phyloP scores from a whole-genome alignment of 148 eudicot species.

The Bassia scoparia region DNA sequence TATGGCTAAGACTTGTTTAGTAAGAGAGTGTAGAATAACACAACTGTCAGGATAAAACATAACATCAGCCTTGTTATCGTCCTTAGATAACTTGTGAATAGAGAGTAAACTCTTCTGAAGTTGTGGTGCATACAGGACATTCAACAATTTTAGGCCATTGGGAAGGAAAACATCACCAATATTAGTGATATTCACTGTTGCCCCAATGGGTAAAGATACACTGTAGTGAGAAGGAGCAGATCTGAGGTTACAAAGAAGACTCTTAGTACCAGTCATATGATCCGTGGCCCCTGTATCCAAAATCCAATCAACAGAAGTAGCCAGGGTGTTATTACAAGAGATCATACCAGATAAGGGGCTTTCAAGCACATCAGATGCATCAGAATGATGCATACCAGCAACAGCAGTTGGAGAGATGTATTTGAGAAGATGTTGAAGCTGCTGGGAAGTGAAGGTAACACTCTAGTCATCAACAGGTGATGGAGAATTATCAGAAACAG shows the following conservation, averaged over 20 bases:
- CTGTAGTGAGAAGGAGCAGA: rapidly evolving
- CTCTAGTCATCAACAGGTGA: no score
- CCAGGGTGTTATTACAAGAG: not conserved
- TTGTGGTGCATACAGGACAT: not conserved
- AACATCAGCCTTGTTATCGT: not conserved
- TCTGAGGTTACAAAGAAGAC: not conserved
- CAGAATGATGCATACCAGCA: no score
- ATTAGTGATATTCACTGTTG: not conserved
- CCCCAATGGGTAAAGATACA: not conserved
- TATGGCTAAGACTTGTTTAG: not conserved
- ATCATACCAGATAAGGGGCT: not conserved
- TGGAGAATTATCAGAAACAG: no score
- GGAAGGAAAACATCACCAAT: not conserved
- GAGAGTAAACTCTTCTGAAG: not conserved
- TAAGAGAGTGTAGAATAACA: not conserved
- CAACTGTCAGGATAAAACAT: not conserved
- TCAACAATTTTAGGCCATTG: not conserved
- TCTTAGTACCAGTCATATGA: not conserved
- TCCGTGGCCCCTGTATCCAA: not conserved
- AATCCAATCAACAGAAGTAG: not conserved
- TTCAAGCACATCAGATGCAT: not conserved
- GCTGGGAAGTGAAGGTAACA: no score
- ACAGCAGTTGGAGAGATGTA: no score
- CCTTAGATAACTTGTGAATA: not conserved
- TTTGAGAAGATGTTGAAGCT: no score